Percentiles rank a stretch among this genome's conserved stretches.
These are phyloP conservation scores for Venturia effusa DNA, from an alignment of 2,329 filamentous ascomycete species.

Conservation along the genomic window DNA sequence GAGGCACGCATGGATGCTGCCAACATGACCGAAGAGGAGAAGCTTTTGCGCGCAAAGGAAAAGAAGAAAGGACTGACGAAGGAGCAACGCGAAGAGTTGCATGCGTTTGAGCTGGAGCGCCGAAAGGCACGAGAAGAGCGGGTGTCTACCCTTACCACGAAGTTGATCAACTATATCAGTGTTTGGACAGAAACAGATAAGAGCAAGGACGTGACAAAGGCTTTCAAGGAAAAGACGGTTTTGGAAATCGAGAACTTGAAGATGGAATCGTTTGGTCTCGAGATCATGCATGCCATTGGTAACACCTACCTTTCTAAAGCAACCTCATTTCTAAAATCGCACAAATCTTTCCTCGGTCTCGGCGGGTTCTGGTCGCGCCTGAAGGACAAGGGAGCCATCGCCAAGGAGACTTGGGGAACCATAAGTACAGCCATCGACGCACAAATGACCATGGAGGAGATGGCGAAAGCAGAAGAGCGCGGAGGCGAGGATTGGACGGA, in stretches of 20 bases:
- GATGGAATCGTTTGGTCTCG: slow-evolving; percentile 96
- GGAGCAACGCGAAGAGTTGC: slow-evolving; percentile 87
- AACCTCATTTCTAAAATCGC: slow-evolving; percentile 77
- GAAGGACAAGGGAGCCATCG: slow-evolving; percentile 91
- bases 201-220: slow-evolving; percentile 66
- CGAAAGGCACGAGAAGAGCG: slow-evolving; percentile 77
- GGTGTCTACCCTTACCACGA: slow-evolving; percentile 70
- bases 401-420: slow-evolving; percentile 98
- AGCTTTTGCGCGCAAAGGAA: slow-evolving; percentile 65
- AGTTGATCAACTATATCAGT: slow-evolving; percentile 79
- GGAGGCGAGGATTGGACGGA: slow-evolving; percentile 98
- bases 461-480: slow-evolving; percentile 90
- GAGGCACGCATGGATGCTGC: slow-evolving; percentile 54
- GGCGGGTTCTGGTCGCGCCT: slow-evolving; percentile 88
- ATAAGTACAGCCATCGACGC: slow-evolving; percentile 94
- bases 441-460: slow-evolving; percentile 97
- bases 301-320: slow-evolving; percentile 83
- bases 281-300: slow-evolving; percentile 92
- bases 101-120: slow-evolving; percentile 79
- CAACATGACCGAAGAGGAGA: slow-evolving; percentile 60
- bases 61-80: slow-evolving; percentile 85
- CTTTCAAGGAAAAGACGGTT: slow-evolving; percentile 88
- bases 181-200: slow-evolving; percentile 98
- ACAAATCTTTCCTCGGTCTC: slow-evolving; percentile 95
- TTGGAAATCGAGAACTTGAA: slow-evolving; percentile 96